phyloP scores from a whole-genome alignment of 148 eudicot species.

The Talinum fruticosum region DNA sequence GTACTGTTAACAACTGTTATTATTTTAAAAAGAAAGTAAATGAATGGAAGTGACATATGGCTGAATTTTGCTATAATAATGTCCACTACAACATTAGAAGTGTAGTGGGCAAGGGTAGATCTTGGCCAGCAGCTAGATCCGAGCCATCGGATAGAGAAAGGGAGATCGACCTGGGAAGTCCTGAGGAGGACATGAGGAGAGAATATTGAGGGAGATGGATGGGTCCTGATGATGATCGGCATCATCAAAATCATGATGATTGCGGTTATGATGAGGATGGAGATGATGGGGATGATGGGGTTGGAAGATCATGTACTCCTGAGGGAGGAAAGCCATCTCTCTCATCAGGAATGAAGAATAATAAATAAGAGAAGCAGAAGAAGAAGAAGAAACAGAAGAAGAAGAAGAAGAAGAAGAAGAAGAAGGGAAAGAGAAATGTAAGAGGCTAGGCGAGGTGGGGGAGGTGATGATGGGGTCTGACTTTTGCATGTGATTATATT shows the following conservation, averaged over 20 bases:
- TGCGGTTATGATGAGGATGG: background rate
- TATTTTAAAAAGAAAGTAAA: too few species aligned
- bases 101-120: background rate
- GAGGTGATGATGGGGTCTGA: slow-evolving; percentile 23
- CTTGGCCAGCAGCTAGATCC: background rate
- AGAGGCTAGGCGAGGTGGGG: too few species aligned
- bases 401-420: background rate
- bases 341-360: slow-evolving; percentile 20
- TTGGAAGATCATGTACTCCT: slow-evolving; percentile 31
- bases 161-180: slow-evolving; percentile 38
- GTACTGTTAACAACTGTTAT: too few species aligned
- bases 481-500: slow-evolving; percentile 36
- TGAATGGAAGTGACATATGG: background rate
- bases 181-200: slow-evolving; percentile 38
- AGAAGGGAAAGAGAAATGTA: background rate
- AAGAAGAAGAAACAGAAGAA: background rate
- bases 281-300: slow-evolving; percentile 16
- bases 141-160: background rate
- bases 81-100: background rate
- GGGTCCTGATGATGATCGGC: slow-evolving; percentile 31
- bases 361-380: background rate
- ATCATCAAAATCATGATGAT: slow-evolving; percentile 25
- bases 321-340: slow-evolving; percentile 36
- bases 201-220: slow-evolving; percentile 31
- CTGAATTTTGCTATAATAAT: background rate